Evolutionary conservation across 2,329 filamentous ascomycete genomes (phyloP), one percentile per base, ranked within the genome.

Genomic region (Blastomyces gilchristii): DNA sequence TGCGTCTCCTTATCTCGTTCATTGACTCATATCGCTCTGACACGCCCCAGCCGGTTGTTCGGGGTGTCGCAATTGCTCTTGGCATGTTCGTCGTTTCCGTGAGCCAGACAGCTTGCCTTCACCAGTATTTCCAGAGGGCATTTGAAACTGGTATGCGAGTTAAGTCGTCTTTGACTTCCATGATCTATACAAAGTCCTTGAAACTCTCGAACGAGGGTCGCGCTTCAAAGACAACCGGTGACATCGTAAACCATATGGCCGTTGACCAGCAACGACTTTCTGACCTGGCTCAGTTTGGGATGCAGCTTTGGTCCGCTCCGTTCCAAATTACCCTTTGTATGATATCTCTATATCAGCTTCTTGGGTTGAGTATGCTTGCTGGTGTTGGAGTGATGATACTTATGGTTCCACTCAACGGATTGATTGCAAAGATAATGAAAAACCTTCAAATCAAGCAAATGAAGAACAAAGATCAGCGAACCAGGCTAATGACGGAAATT

Each of bases 181-280:
- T 91, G 63, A 97, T 99, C 67, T 99, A 99, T 75, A 84, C 87
- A 64, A 99, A 99, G 78, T 89, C 92, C 0, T 82, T 97, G 66
- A 87, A 85, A 67, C 81, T 99, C 22, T 97, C 93, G 5, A 97
- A 96, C 70, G 94, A 99, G 77, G 94, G 94, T 9, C 85, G 93
- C 62, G 84, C 91, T 1, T 78, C 86, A 54, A 97, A 97, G 78
- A 90, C 90, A 0, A 99, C 94, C 0, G 94, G 94, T 63, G 95
- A 99, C 71, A 97, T 99, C 71, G 94, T 99, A 74, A 99, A 99
- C 73, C 94, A 96, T 77, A 99, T 99, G 93, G 94, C 95, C 56
- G 93, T 99, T 11, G 94, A 99, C 73, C 93, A 93, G 16, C 94
- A 99, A 76, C 88, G 95, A 67, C 82, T 99, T 22, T 90, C 97